Evolutionary conservation across 768 basidiomycete species (phyloP), one percentile per base, ranked within the genome.

Genomic region (Panaeolus cyanescens): DNA sequence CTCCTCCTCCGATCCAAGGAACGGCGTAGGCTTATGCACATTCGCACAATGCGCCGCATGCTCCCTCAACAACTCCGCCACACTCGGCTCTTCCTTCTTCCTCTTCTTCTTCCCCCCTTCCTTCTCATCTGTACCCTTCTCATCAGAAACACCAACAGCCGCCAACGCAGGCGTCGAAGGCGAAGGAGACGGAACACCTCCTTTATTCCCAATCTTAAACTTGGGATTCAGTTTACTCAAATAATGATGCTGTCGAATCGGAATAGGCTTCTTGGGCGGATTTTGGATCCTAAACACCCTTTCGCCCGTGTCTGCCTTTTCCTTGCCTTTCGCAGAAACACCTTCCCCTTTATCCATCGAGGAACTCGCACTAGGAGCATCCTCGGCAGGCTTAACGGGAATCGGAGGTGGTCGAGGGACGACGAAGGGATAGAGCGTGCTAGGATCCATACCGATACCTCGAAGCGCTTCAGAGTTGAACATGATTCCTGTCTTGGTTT

Each of bases 401-500:
- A 77, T 65, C 0, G 77, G 69, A 1, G 75, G 75, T 3, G 80
- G 80, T 8, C 81, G 77, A 5, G 72, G 67, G 1, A 60, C 59
- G 28, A 83, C 77, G n/a, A 61, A 64, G 13, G 80, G 82, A 65
- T 79, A 79, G 30, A 89, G 78, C 30, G 72, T 79, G 56, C 71
- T 55, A 0, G 78, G 79, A 56, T 87, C 82, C 55, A 88, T 66
- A 0, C 86, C 86, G 19, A 86, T 75, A n/a, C 74, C 70, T 7
- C 69, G 70, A 33, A 89, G 78, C 40, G 72, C 72, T 10, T 79
- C 73, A 0, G 80, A 70, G 32, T 82, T 71, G 73, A 90, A 90
- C 65, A 88, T 74, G 37, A 90, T 87, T 0, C 87, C 88, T 0
- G 85, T 79, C 0, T 85, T 74, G 6, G 82, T 70, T 59, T 79